These are phyloP conservation scores for Meyerozyma smithsonii DNA, from an alignment of 1,139 yeast genomes.

Conservation along the genomic window DNA sequence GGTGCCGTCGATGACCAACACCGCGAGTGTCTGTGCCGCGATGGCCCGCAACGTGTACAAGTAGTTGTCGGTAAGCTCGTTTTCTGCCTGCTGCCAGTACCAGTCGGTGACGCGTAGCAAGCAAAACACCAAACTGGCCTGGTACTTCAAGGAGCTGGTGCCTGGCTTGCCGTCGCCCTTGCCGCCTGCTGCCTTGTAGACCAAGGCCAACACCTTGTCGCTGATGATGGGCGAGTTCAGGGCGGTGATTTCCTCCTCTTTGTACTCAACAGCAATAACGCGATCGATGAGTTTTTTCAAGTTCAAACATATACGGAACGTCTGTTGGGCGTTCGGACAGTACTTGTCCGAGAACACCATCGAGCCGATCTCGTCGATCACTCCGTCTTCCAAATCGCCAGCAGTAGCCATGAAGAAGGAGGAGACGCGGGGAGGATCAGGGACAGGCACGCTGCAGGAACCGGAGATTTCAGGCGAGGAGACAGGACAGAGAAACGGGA, in stretches of 20 bases:
- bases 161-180: conserved; percentile 56
- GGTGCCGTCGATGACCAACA: conserved; percentile 58
- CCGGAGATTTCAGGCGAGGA: no score
- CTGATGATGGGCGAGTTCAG: conserved; percentile 64
- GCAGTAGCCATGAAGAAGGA: neutral
- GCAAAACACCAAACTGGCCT: conserved; percentile 64
- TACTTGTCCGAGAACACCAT: conserved; percentile 10
- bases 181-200: conserved; percentile 79
- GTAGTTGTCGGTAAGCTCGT: conserved; percentile 65
- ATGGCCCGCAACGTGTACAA: conserved; percentile 56
- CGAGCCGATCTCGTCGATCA: neutral
- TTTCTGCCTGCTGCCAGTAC: conserved; percentile 60
- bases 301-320: conserved; percentile 67
- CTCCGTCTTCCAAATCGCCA: conserved; percentile 4
- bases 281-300: conserved; percentile 69
- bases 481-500: no score
- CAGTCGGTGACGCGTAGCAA: conserved; percentile 72
- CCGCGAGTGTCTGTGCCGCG: conserved; percentile 72
- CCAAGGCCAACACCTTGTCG: conserved; percentile 52
- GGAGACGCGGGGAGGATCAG: no score
- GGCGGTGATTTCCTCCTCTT: conserved; percentile 43
- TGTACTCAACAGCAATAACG: conserved; percentile 61
- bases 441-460: neutral
- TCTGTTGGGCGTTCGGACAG: conserved; percentile 64
- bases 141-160: conserved; percentile 56